These are phyloP conservation scores for Acacia pycnantha DNA, from an alignment of 331 rosid genomes.

Conservation along the genomic window DNA sequence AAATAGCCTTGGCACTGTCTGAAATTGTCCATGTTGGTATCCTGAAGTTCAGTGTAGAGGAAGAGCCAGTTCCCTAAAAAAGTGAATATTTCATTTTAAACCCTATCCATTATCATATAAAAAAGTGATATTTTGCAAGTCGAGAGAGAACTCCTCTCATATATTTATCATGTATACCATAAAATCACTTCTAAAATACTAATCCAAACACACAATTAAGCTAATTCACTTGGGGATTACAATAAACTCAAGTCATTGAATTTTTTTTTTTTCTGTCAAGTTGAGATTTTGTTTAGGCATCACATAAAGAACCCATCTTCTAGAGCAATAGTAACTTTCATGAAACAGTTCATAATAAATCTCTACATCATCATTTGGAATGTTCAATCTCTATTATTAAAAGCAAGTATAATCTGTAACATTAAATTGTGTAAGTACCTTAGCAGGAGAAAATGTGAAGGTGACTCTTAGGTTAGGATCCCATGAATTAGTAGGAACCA, in stretches of 20 bases:
- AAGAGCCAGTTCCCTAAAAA: constrained; percentile 31
- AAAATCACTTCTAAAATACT: too few species aligned
- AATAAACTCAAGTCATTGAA: neutral
- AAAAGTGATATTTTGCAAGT: too few species aligned
- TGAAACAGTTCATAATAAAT: neutral
- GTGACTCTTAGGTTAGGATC: constrained; percentile 52
- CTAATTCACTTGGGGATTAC: neutral
- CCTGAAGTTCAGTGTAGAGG: constrained; percentile 55
- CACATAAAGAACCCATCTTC: neutral
- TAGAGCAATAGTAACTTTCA: neutral
- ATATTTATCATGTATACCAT: too few species aligned
- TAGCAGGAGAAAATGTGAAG: constrained; percentile 31
- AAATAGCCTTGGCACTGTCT: constrained; percentile 32
- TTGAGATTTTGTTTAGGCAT: neutral
- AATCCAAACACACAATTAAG: neutral
- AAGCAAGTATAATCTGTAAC: neutral
- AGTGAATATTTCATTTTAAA: neutral
- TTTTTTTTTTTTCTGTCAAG: neutral
- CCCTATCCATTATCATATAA: neutral
- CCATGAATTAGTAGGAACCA: constrained; percentile 41
- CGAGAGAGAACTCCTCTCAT: too few species aligned
- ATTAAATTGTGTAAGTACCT: constrained; percentile 18
- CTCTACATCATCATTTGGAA: neutral
- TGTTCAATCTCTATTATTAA: neutral
- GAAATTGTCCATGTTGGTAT: constrained; percentile 60